These are phyloP conservation scores for Glomus cerebriforme DNA, from an alignment of 192 early-diverging fungal species.

Conservation along the genomic window DNA sequence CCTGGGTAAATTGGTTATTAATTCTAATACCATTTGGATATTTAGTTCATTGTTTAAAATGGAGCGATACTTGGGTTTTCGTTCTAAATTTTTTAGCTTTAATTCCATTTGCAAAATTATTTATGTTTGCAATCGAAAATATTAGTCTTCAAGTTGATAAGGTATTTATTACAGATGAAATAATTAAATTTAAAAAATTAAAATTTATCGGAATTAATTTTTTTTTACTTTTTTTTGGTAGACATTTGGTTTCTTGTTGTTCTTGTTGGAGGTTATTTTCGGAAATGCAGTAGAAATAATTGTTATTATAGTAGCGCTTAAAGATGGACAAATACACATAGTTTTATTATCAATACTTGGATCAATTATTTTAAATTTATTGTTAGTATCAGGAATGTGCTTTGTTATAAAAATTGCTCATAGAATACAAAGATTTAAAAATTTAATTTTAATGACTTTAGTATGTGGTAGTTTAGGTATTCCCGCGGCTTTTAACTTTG, in stretches of 20 bases:
- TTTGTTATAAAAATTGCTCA: neutral
- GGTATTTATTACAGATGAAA: conserved; percentile 38
- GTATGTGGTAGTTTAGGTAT: conserved; percentile 66
- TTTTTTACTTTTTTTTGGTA: no score
- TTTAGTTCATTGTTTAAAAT: conserved; percentile 57
- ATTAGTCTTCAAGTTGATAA: conserved; percentile 68
- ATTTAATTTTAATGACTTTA: conserved; percentile 62
- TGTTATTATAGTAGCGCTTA: conserved; percentile 74
- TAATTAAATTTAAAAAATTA: conserved; percentile 44
- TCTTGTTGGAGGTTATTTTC: conserved; percentile 68
- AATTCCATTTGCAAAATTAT: conserved; percentile 81
- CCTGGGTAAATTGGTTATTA: no score
- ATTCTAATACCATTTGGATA: conserved; percentile 68
- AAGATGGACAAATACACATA: conserved; percentile 60
- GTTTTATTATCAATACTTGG: conserved; percentile 70
- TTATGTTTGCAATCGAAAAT: conserved; percentile 80
- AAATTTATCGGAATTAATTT: no score
- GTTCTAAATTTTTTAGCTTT: conserved; percentile 86
- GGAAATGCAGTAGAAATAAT: conserved; percentile 89
- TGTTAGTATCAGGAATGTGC: conserved; percentile 84
- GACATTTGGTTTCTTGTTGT: conserved; percentile 62
- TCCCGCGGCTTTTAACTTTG: conserved; percentile 60
- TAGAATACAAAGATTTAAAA: conserved; percentile 63
- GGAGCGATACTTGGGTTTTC: conserved; percentile 71
- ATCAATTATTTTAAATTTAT: conserved; percentile 83